These are phyloP conservation scores for Pythium plurisporium DNA, from an alignment of 352 stramenopile species.

Conservation along the genomic window DNA sequence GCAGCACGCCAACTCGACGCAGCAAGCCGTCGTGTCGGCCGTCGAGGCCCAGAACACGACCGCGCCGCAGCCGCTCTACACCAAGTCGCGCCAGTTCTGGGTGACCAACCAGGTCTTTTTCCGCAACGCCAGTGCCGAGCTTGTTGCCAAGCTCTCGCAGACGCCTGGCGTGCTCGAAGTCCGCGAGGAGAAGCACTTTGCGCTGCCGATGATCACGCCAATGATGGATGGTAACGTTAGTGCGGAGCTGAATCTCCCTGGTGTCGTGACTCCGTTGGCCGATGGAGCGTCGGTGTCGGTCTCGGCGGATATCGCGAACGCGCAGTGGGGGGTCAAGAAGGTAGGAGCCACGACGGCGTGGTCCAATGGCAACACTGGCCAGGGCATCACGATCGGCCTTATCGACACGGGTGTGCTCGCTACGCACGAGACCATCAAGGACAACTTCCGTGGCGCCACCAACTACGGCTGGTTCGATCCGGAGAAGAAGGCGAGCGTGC, in stretches of 20 bases:
- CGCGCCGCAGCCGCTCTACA: conserved; percentile 2
- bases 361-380: conserved; percentile 18
- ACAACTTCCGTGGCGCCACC: not conserved
- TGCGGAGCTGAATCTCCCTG: conserved; percentile 24
- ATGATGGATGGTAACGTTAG: conserved; percentile 31
- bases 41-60: conserved; percentile 12
- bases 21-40: conserved; percentile 3
- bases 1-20: conserved; percentile 10
- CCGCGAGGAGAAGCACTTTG: not conserved
- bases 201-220: not conserved
- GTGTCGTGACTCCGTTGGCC: no score
- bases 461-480: conserved; percentile 27
- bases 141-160: conserved; percentile 7
- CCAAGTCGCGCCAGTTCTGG: conserved; percentile 14
- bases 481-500: conserved; percentile 14
- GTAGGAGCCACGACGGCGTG: conserved; percentile 19
- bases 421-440: conserved; percentile 16
- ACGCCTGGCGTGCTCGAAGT: no score
- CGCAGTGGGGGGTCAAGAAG: conserved; percentile 20
- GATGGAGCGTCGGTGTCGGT: conserved; percentile 1
- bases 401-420: conserved; percentile 30
- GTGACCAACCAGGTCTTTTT: conserved; percentile 21
- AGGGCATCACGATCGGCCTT: conserved; percentile 18
- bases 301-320: conserved; percentile 22
- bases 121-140: not conserved